Conservation (phyloP, 805 yeast species). For the Dipodascus geniculatus region DNA sequence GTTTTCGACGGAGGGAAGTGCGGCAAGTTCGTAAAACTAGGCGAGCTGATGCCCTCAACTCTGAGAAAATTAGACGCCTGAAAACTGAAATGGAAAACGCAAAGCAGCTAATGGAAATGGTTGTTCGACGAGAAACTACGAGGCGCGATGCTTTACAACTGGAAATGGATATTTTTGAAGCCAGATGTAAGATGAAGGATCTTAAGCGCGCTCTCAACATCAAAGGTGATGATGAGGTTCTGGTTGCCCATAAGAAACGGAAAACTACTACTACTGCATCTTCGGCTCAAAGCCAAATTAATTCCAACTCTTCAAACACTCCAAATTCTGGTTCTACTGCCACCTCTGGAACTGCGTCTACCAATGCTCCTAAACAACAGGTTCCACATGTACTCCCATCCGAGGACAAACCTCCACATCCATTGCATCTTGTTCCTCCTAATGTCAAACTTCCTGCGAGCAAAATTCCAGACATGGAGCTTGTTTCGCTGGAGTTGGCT, state of each 20-base stretch:
- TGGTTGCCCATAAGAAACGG: slow-evolving; percentile 62
- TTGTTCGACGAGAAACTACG: slow-evolving; percentile 63
- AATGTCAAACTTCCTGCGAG: slow-evolving; percentile 83
- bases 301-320: background rate
- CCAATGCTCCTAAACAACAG: background rate
- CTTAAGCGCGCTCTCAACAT: slow-evolving; percentile 66
- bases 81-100: slow-evolving; percentile 72
- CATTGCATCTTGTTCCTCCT: slow-evolving; percentile 33
- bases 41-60: slow-evolving; percentile 82
- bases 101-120: slow-evolving; percentile 50
- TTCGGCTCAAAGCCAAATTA: slow-evolving; percentile 6
- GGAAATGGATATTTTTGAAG: slow-evolving; percentile 58
- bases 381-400: background rate
- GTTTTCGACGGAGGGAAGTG: slow-evolving; percentile 90
- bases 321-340: background rate
- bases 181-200: slow-evolving; percentile 58
- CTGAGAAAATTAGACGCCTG: slow-evolving; percentile 65
- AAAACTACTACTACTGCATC: slow-evolving; percentile 12
- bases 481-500: slow-evolving; percentile 69
- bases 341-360: background rate
- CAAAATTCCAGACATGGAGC: slow-evolving; percentile 84
- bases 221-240: slow-evolving; percentile 75
- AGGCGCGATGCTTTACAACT: slow-evolving; percentile 48
- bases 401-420: background rate
- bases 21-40: slow-evolving; percentile 94